Percentiles rank a stretch among this genome's conserved stretches.
Evolutionary conservation across 495 filamentous ascomycete species (phyloP).

Genomic region (Mytilinidion resinicola): DNA sequence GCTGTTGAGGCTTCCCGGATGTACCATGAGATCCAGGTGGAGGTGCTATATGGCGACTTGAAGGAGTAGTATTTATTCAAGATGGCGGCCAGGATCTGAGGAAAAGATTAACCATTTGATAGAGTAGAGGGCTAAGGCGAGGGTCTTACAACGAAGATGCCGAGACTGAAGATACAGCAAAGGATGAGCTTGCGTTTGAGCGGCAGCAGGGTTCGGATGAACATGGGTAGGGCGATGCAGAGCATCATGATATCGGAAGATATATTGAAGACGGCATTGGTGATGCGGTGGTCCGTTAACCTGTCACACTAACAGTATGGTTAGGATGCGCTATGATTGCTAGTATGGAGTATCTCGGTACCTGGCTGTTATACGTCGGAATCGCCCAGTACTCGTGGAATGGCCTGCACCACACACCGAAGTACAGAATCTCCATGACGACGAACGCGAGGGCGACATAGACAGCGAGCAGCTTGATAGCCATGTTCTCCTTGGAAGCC

Average conservation of each 20-base stretch:
- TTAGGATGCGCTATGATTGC: constrained; percentile 32
- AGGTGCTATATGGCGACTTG: constrained; percentile 43
- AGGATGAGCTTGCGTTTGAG: constrained; percentile 48
- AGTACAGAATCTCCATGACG: constrained; percentile 56
- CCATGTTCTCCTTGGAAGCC: constrained; percentile 41
- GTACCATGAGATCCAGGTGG: constrained; percentile 62
- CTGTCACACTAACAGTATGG: constrained; percentile 32
- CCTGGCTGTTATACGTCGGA: constrained; percentile 6
- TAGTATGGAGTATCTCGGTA: not conserved
- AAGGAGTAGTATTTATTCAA: constrained; percentile 65
- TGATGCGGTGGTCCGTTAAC: constrained; percentile 54
- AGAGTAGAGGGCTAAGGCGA: not conserved
- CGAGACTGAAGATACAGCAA: constrained; percentile 45
- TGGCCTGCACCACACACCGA: constrained; percentile 58
- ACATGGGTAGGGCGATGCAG: constrained; percentile 52
- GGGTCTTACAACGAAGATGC: constrained; percentile 48
- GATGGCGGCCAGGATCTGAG: constrained; percentile 50
- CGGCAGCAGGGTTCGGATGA: constrained; percentile 50
- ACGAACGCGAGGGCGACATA: constrained; percentile 53
- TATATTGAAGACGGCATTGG: constrained; percentile 60
- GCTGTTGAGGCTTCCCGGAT: constrained; percentile 58
- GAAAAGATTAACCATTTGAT: not conserved
- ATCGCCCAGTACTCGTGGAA: constrained; percentile 57
- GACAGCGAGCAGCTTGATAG: constrained; percentile 48
- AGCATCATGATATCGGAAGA: constrained; percentile 59